phyloP scores from a whole-genome alignment of 2,329 filamentous ascomycete species.

The Ceratocystis papillata region DNA sequence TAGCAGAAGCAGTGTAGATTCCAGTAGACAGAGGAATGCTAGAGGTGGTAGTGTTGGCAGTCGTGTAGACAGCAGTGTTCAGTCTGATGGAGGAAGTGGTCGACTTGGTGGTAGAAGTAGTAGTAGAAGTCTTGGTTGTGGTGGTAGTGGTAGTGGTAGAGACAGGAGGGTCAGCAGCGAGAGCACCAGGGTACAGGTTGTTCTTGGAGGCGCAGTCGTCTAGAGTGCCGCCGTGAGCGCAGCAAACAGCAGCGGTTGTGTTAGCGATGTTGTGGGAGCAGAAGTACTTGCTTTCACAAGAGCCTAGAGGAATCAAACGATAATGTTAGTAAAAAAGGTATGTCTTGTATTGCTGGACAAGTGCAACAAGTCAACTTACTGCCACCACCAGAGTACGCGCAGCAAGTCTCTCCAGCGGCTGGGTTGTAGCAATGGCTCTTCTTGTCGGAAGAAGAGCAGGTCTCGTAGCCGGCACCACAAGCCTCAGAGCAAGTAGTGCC shows the following conservation, averaged over 20 bases:
- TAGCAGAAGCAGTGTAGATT: conserved; percentile 11
- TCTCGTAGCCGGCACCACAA: conserved; percentile 41
- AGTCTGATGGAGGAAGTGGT: conserved; percentile 18
- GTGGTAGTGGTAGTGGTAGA: conserved; percentile 30
- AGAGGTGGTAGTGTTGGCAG: conserved; percentile 17
- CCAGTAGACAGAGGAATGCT: conserved; percentile 17
- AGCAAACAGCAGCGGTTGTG: conserved; percentile 39
- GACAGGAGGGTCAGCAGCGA: conserved; percentile 32
- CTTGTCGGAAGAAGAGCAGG: conserved; percentile 41
- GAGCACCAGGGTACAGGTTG: conserved; percentile 39
- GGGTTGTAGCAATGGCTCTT: conserved; percentile 50
- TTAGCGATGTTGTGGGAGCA: conserved; percentile 44
- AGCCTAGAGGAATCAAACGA: conserved; percentile 35
- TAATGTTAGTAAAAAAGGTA: conserved; percentile 16
- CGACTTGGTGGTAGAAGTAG: conserved; percentile 29
- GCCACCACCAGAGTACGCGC: conserved; percentile 42
- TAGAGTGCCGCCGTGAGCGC: conserved; percentile 45
- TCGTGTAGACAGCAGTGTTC: conserved; percentile 19
- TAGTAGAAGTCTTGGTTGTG: conserved; percentile 26
- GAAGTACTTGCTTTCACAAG: conserved; percentile 51
- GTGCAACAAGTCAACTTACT: conserved; percentile 36
- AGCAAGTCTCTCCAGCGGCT: conserved; percentile 44
- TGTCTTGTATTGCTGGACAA: neutral
- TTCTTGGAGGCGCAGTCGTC: conserved; percentile 45
- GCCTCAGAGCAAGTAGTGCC: conserved; percentile 46